Evolutionary conservation across 176 grass and related monocot genomes (phyloP).

Genomic region (Typha latifolia): DNA sequence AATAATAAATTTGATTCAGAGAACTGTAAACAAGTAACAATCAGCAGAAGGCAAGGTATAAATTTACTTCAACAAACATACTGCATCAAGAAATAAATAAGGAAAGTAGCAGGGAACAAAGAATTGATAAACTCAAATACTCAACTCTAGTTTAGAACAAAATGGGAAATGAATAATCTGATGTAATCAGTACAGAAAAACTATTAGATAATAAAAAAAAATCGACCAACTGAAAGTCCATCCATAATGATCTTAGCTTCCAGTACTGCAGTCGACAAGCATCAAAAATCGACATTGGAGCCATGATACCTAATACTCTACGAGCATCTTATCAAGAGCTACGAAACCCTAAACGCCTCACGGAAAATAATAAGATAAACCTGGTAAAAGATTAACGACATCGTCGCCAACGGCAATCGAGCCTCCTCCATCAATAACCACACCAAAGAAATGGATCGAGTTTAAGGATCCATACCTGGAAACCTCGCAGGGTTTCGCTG

Average conservation of each 20-base stretch:
- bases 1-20: constrained; percentile 1
- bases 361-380: neutral
- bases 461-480: constrained; percentile 3
- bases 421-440: constrained; percentile 14
- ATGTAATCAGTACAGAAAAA: no score
- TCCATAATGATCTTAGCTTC: neutral
- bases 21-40: neutral
- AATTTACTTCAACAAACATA: no score
- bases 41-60: no score
- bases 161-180: no score
- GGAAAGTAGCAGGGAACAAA: no score
- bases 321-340: neutral
- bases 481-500: neutral
- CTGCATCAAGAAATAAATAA: no score
- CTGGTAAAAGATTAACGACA: neutral
- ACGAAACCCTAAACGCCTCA: neutral
- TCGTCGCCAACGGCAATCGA: neutral
- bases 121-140: no score
- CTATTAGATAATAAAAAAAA: no score
- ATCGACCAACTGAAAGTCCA: no score
- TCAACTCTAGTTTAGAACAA: no score
- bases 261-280: neutral
- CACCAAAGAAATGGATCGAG: neutral
- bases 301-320: neutral
- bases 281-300: neutral